phyloP scores from a whole-genome alignment of 2,329 filamentous ascomycete species.

The Blumeria hordei region DNA sequence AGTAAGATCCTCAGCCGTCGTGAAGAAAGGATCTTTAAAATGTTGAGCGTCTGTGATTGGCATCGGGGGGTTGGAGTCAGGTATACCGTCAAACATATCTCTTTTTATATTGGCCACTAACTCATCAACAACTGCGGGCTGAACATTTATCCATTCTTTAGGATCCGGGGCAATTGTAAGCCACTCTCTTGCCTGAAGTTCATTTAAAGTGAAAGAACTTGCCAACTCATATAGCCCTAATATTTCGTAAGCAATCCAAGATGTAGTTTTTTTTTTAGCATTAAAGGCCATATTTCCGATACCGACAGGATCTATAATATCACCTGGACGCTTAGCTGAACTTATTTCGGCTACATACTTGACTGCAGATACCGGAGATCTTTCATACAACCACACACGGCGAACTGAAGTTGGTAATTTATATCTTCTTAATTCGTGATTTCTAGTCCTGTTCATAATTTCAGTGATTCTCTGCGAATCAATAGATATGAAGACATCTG shows the following conservation, averaged over 20 bases:
- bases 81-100: conserved; percentile 20
- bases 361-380: conserved; percentile 21
- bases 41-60: conserved; percentile 12
- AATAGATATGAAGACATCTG: conserved; percentile 30
- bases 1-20: conserved; percentile 9
- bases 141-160: conserved; percentile 27
- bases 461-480: conserved; percentile 21
- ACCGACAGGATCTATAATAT: conserved; percentile 22
- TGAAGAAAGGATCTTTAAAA: conserved; percentile 7
- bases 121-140: conserved; percentile 30
- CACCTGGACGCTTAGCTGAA: conserved; percentile 21
- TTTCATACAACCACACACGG: conserved; percentile 39
- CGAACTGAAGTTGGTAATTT: conserved; percentile 27
- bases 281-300: conserved; percentile 25
- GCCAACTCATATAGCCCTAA: conserved; percentile 36
- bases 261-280: conserved; percentile 2
- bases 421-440: conserved; percentile 31
- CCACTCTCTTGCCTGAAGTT: conserved; percentile 31
- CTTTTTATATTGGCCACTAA: conserved; percentile 32
- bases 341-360: conserved; percentile 34
- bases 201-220: conserved; percentile 26
- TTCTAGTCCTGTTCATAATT: conserved; percentile 24
- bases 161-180: conserved; percentile 20
- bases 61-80: conserved; percentile 3
- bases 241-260: conserved; percentile 23